Evolutionary conservation across 2,329 filamentous ascomycete species (phyloP).

Genomic region (Fusarium pseudograminearum): DNA sequence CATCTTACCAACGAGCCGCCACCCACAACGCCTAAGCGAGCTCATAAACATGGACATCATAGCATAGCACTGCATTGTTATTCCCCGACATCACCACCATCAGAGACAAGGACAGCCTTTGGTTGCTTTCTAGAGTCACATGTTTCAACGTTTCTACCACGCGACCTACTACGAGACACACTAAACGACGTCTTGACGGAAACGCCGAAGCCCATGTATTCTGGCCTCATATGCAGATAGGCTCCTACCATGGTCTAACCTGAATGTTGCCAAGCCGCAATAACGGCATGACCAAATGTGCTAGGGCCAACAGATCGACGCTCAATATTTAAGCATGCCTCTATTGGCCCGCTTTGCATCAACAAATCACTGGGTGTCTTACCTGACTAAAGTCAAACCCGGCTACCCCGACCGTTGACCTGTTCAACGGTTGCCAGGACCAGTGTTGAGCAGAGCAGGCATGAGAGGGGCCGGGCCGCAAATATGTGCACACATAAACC

Average conservation of each 20-base stretch:
- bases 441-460: slow-evolving; percentile 22
- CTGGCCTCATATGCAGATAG: slow-evolving; percentile 30
- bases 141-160: slow-evolving; percentile 9
- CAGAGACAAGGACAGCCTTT: slow-evolving; percentile 1
- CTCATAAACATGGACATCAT: not conserved
- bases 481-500: slow-evolving; percentile 24
- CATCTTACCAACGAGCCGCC: slow-evolving; percentile 5
- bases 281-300: slow-evolving; percentile 8
- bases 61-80: not conserved
- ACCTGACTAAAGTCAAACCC: slow-evolving; percentile 4
- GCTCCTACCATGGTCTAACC: slow-evolving; percentile 1
- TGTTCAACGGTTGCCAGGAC: slow-evolving; percentile 6
- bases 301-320: slow-evolving; percentile 40
- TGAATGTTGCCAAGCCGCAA: slow-evolving; percentile 16
- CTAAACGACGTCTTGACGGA: not conserved
- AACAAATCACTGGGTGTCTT: slow-evolving; percentile 17
- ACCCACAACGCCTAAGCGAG: slow-evolving; percentile 18
- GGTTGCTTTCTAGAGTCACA: slow-evolving; percentile 9
- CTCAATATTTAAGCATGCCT: slow-evolving; percentile 11
- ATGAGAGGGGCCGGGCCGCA: slow-evolving; percentile 31
- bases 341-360: slow-evolving; percentile 28
- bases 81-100: slow-evolving; percentile 8
- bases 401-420: slow-evolving; percentile 4
- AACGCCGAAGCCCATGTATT: slow-evolving; percentile 18
- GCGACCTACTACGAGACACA: slow-evolving; percentile 7